phyloP scores from a whole-genome alignment of 2,329 filamentous ascomycete species.

The Alternaria sp. region DNA sequence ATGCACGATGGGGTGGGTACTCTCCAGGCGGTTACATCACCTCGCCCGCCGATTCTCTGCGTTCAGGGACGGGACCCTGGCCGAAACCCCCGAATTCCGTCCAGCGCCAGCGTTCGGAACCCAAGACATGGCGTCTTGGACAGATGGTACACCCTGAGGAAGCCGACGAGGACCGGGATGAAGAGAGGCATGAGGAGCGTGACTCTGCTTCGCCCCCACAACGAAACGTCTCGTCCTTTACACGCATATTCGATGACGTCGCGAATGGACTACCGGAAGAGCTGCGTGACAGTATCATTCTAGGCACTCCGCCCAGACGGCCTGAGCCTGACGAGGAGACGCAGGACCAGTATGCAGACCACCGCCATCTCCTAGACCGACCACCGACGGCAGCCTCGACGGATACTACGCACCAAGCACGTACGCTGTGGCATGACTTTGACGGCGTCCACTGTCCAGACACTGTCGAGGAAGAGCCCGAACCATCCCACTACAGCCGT shows the following conservation, averaged over 20 bases:
- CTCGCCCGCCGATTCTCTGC: slow-evolving; percentile 70
- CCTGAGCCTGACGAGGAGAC: slow-evolving; percentile 16
- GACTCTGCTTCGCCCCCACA: slow-evolving; percentile 19
- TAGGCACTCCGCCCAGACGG: slow-evolving; percentile 19
- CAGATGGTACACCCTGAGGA: slow-evolving; percentile 53
- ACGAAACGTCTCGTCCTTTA: slow-evolving; percentile 50
- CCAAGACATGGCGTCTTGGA: slow-evolving; percentile 53
- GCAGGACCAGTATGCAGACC: slow-evolving; percentile 22
- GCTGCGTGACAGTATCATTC: slow-evolving; percentile 34
- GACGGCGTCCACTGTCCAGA: slow-evolving; percentile 79
- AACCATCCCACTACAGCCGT: slow-evolving; percentile 33
- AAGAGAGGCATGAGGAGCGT: slow-evolving; percentile 14
- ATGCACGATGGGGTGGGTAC: slow-evolving; percentile 73
- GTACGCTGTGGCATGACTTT: slow-evolving; percentile 78
- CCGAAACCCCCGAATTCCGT: slow-evolving; percentile 45
- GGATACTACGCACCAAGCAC: slow-evolving; percentile 71
- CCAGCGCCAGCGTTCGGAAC: slow-evolving; percentile 52
- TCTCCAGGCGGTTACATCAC: slow-evolving; percentile 73
- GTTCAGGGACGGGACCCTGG: slow-evolving; percentile 56
- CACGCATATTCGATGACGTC: slow-evolving; percentile 49
- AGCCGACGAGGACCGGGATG: slow-evolving; percentile 26
- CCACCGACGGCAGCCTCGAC: slow-evolving; percentile 64
- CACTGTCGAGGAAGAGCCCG: slow-evolving; percentile 43
- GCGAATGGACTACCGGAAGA: slow-evolving; percentile 47
- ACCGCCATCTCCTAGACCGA: slow-evolving; percentile 53